Evolutionary conservation across 441 rosid species (phyloP), one percentile per base, ranked within the genome.

Genomic region (Populus hybrid): DNA sequence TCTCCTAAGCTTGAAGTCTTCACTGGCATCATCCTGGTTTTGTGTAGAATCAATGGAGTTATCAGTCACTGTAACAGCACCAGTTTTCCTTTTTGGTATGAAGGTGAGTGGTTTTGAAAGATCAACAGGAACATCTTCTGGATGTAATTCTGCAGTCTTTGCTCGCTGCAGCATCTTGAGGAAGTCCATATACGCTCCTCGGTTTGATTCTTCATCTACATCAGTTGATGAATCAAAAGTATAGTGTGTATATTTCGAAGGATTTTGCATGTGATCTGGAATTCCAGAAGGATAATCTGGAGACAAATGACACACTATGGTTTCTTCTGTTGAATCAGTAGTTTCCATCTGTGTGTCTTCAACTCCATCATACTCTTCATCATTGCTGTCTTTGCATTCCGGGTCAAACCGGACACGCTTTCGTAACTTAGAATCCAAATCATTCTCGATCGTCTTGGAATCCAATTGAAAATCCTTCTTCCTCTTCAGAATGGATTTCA

Each of bases 361-460:
- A 42, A 76, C 76, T 67, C 75, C 80, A 69, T 76, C 75, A 40
- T 79, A 24, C 69, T 82, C 89, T 67, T 85, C 86, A 75, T 73
- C 81, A 12, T 19, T 8, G 12, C 72, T 79, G 78, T 76, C 78
- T 67, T 77, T 83, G 69, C 81, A 75, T 68, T 87, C 89, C 14
- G 95, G 86, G 75, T 91, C 91, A 84, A 92, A 92, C 67, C 99
- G 86, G 35, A 92, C 98, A 30, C 98, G 98, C 78, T 93, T 93
- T 71, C 74, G 87, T 21, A 83, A 80, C 89, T 86, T 95, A 2
- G 85, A 81, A 81, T 92, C 88, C 11, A 12, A n/a, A 73, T 40
- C 67, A 21, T 69, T 38, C 10, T 65, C 57, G 9, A 2, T 24
- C 3, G 83, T 81, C 84, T 84, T 89, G 5, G 85, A 78, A 79